Base-by-base conservation (phyloP, 2,329 filamentous ascomycete species). In the Elsinoe necatrix region DNA sequence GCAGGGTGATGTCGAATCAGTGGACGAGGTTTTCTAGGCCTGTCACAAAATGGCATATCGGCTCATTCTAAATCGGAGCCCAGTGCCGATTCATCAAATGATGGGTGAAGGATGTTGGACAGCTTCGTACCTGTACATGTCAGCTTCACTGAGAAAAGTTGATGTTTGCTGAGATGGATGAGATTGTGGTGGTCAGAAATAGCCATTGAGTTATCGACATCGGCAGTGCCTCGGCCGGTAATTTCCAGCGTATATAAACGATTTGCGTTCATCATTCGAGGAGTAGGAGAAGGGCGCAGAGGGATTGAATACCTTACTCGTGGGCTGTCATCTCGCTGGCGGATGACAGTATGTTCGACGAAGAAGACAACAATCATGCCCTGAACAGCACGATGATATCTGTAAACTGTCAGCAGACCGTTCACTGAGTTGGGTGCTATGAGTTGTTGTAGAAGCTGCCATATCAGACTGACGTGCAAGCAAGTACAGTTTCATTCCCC, bases 391-490 rank as follows among this genome's bases (percentile, higher is more conserved):
- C 9, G 9, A 11, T 5, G 34, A 37, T n/a, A 31, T 18, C 41
- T 45, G 41, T 1, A 9, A 9, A 25, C 11, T 21, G 41, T 45
- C 41, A 45, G 41, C 41, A 7, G 4, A 14, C 4, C 18, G 12
- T 42, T 21, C 6, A 31, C 6, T 6, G 29, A 31, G 11, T n/a
- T 11, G 11, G 5, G 29, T 37, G 9, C 34, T n/a, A 37, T 37
- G 9, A 11, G 14, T 14, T 37, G 34, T 12, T 14, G 34, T 37
- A n/a, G 14, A 37, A 37, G 34, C 18, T 45, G 55, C 16, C 25
- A 50, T 37, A 62, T 93, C 88, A 93, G 88, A 89, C 88, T 93
- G 88, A 93, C 87, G 87, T 92, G 84, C 82, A 57, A 63, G 84
- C 73, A 88, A 83, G 54, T 62, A 70, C 73, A 82, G 85, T 92